Percentiles rank a stretch among this genome's conserved stretches.
These are phyloP conservation scores for Pythium utonaiense DNA, from an alignment of 352 stramenopile genomes.

Conservation along the genomic window DNA sequence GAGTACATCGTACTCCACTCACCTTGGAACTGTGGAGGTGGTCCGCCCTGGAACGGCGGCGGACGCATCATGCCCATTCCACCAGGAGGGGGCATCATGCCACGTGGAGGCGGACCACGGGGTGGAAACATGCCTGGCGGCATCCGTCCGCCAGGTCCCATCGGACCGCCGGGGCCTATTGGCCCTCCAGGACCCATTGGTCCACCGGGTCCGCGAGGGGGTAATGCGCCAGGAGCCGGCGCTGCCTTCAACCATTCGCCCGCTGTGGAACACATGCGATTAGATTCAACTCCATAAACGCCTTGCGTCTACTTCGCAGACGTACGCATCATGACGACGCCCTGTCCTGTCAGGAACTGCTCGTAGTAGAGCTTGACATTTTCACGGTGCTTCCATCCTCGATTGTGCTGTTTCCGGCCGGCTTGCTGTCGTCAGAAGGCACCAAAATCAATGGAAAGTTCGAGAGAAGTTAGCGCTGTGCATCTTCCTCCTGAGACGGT, in stretches of 20 bases:
- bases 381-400: slow-evolving; percentile 93
- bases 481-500: neutral
- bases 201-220: slow-evolving; percentile 32
- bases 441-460: neutral
- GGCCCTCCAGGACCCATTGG: slow-evolving; percentile 14
- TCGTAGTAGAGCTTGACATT: slow-evolving; percentile 95
- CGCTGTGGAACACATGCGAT: slow-evolving; percentile 27
- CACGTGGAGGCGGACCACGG: slow-evolving; percentile 56
- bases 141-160: slow-evolving; percentile 27
- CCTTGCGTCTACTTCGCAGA: neutral
- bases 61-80: slow-evolving; percentile 61
- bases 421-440: slow-evolving; percentile 57
- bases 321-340: slow-evolving; percentile 76
- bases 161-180: slow-evolving; percentile 16
- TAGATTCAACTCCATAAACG: neutral
- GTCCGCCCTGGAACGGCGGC: slow-evolving; percentile 47
- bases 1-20: neutral
- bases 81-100: slow-evolving; percentile 64
- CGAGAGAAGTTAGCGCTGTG: neutral
- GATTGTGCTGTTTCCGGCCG: slow-evolving; percentile 92
- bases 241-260: slow-evolving; percentile 67
- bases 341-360: slow-evolving; percentile 76
- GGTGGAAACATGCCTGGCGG: slow-evolving; percentile 54
- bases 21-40: slow-evolving; percentile 20
- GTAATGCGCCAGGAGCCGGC: slow-evolving; percentile 35